These are phyloP conservation scores for Trifolium subterraneum DNA, from an alignment of 306 rosid species.

Conservation along the genomic window DNA sequence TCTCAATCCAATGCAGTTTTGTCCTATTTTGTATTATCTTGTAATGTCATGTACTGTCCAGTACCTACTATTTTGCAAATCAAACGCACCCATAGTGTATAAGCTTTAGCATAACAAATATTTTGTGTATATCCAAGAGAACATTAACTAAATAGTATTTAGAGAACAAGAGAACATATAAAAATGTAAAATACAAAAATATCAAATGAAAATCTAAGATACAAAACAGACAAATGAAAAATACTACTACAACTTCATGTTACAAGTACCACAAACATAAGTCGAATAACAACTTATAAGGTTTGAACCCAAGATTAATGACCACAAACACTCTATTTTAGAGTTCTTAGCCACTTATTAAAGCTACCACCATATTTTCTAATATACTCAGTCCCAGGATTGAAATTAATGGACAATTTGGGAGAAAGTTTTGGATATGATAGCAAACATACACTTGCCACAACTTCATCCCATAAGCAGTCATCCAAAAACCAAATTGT, in stretches of 20 bases:
- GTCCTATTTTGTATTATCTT: too few relatives aligned
- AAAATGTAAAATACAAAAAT: too few relatives aligned
- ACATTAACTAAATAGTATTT: too few relatives aligned
- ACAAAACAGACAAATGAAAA: background rate
- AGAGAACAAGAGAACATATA: background rate
- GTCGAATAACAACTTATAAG: background rate
- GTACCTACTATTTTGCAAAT: too few relatives aligned
- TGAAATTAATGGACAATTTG: background rate
- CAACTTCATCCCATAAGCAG: background rate
- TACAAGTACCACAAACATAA: background rate
- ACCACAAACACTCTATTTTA: background rate
- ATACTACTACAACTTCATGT: too few relatives aligned
- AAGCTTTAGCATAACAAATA: too few relatives aligned
- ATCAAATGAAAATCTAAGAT: too few relatives aligned
- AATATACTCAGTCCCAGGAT: background rate
- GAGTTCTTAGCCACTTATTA: background rate
- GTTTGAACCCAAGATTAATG: background rate
- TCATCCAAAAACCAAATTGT: conserved; percentile 8
- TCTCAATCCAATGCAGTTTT: too few relatives aligned
- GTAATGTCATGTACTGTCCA: too few relatives aligned
- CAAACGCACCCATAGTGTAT: too few relatives aligned
- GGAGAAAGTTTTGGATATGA: background rate
- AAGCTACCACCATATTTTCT: background rate
- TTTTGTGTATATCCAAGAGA: too few relatives aligned
- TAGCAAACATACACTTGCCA: background rate